Conservation (phyloP, 2,329 filamentous ascomycete species). For the Xylariaceae sp. region DNA sequence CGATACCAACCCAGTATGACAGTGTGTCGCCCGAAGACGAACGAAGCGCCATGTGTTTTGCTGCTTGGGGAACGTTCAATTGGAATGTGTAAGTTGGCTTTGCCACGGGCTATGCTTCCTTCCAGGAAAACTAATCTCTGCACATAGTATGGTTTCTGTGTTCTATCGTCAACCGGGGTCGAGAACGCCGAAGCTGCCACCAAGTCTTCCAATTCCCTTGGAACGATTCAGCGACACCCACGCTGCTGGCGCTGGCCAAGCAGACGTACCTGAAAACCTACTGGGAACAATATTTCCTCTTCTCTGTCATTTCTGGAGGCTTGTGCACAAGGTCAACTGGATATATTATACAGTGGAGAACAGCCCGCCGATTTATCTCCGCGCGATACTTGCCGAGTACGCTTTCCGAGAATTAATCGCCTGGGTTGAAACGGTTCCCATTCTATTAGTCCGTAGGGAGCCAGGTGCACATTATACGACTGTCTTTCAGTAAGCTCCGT, state of each 20-base stretch:
- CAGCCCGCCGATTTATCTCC: slow-evolving; percentile 7
- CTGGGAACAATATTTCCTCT: slow-evolving; percentile 28
- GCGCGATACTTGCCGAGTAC: slow-evolving; percentile 30
- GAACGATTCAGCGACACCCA: background rate
- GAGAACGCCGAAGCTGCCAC: slow-evolving; percentile 18
- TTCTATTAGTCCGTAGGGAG: slow-evolving; percentile 21
- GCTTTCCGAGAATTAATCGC: slow-evolving; percentile 37
- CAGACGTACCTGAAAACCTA: slow-evolving; percentile 11
- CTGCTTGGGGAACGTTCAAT: slow-evolving; percentile 34
- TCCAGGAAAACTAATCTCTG: slow-evolving; percentile 1
- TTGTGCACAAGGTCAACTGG: slow-evolving; percentile 29
- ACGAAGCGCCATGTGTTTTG: slow-evolving; percentile 16
- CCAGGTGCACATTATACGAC: slow-evolving; percentile 31
- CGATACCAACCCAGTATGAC: background rate
- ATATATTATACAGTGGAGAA: slow-evolving; percentile 23
- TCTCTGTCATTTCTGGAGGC: slow-evolving; percentile 34
- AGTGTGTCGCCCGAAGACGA: slow-evolving; percentile 16
- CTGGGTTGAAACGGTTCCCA: slow-evolving; percentile 32
- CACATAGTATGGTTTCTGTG: slow-evolving; percentile 24
- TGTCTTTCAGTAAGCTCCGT: slow-evolving; percentile 32
- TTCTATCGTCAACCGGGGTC: slow-evolving; percentile 32
- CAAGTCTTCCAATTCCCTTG: slow-evolving; percentile 20
- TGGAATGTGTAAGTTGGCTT: slow-evolving; percentile 33
- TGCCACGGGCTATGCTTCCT: background rate
- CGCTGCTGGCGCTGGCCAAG: slow-evolving; percentile 1